Evolutionary conservation across 139 green algal genomes (phyloP), one percentile per base, ranked within the genome.

Genomic region (Mesotaenium endlicherianum): DNA sequence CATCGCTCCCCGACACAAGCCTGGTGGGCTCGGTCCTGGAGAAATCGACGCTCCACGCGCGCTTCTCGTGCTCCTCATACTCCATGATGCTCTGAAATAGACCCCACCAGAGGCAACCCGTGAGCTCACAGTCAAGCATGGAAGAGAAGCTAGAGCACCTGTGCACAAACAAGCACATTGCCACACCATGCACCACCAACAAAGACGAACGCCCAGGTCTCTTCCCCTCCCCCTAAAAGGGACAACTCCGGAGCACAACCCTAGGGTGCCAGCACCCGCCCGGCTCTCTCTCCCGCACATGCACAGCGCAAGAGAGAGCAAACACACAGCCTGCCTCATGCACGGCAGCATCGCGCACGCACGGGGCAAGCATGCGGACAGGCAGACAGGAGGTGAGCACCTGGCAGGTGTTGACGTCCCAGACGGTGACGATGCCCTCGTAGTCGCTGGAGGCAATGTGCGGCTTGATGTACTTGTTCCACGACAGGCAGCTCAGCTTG

Each of bases 11-110:
- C 0, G 91, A 93, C 2, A 92, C 90, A 17, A 97, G 84, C 40
- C 93, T 84, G 31, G 89, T 82, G 0, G 89, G 88, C 17, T 89
- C 79, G 1, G 75, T 75, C 0, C 34, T 49, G 75, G 85, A 93
- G 77, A 92, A 97, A 84, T 97, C 94, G 14, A 98, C 92, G 3
- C 77, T 92, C 95, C 95, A 98, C 47, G 97, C 92, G 20, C 95
- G 89, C 83, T 93, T 92, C 88, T 97, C 94, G 70, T 97, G 95
- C 81, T 97, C 94, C 0, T 94, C 94, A n/a, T 94, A 92, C 49
- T 93, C 92, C 34, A 94, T 77, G 0, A 95, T 70, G 17, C 81
- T 76, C 6, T 80, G 43, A n/a, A n/a, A n/a, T n/a, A n/a, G n/a
- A n/a, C 5, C 45, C 50, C 5, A 14, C 64, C 26, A 64, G 20